phyloP scores from a whole-genome alignment of 495 filamentous ascomycete genomes.

The Podospora tetraspora region DNA sequence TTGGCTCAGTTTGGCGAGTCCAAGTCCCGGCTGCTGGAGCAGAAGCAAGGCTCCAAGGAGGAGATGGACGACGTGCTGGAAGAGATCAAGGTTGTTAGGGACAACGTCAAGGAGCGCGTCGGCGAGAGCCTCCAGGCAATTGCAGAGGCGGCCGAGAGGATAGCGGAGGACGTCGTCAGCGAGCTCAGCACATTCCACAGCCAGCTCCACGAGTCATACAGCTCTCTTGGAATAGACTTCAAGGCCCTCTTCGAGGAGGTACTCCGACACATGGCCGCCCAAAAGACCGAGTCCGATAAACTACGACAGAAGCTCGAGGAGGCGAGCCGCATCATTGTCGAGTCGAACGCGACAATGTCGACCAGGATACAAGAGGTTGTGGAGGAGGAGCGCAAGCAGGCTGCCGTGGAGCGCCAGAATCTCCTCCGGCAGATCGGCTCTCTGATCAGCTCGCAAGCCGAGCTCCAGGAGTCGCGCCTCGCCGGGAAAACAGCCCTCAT shows the following conservation, averaged over 20 bases:
- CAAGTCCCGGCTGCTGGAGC: constrained; percentile 59
- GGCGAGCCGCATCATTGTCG: constrained; percentile 59
- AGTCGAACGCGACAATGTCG: constrained; percentile 60
- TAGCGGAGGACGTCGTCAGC: constrained; percentile 83
- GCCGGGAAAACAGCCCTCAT: constrained; percentile 55
- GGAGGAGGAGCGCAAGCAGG: constrained; percentile 67
- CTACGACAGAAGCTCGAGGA: constrained; percentile 63
- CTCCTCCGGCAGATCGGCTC: constrained; percentile 70
- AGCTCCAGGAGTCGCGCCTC: constrained; percentile 68
- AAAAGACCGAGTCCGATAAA: constrained; percentile 69
- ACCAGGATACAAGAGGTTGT: constrained; percentile 64
- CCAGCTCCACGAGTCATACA: constrained; percentile 81
- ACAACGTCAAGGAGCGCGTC: constrained; percentile 79
- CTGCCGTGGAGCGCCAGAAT: constrained; percentile 65
- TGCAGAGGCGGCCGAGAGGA: constrained; percentile 76
- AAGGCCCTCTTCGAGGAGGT: constrained; percentile 78
- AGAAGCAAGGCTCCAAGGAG: constrained; percentile 66
- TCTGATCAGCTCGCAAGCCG: constrained; percentile 67
- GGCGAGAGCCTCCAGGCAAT: constrained; percentile 81
- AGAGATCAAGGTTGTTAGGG: constrained; percentile 81
- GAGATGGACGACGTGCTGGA: constrained; percentile 89
- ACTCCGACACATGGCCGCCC: constrained; percentile 63
- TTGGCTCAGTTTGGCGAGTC: constrained; percentile 58
- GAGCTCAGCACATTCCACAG: constrained; percentile 78
- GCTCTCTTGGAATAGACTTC: constrained; percentile 82